phyloP scores from a whole-genome alignment of 2,329 filamentous ascomycete genomes.

The Emydomyces testavorans region DNA sequence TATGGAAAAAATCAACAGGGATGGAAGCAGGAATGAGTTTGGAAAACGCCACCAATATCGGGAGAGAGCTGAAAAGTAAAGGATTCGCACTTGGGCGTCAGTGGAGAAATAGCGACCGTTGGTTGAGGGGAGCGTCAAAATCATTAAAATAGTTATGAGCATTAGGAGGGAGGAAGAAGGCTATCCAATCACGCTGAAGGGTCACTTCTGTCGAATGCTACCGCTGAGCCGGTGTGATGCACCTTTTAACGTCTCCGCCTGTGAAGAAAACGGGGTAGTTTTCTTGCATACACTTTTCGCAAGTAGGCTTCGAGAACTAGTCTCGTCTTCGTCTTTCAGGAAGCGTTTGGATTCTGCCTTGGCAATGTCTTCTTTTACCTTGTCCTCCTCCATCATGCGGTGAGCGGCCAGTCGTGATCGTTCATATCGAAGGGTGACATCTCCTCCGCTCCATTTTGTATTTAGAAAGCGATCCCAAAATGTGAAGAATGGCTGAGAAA shows the following conservation, averaged over 20 bases:
- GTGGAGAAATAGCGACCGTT: background rate
- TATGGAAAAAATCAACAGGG: no score
- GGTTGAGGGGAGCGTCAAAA: background rate
- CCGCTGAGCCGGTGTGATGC: slow-evolving; percentile 31
- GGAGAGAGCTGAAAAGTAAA: no score
- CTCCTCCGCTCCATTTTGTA: slow-evolving; percentile 69
- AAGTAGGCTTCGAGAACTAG: slow-evolving; percentile 10
- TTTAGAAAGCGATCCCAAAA: slow-evolving; percentile 80
- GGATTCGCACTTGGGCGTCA: background rate
- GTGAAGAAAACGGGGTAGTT: slow-evolving; percentile 23
- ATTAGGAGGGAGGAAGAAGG: background rate
- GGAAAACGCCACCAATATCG: no score
- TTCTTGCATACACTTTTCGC: slow-evolving; percentile 27
- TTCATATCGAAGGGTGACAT: slow-evolving; percentile 49
- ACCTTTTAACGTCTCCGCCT: slow-evolving; percentile 27
- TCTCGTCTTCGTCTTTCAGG: slow-evolving; percentile 20
- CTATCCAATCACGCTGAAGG: background rate
- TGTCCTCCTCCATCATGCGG: slow-evolving; percentile 37
- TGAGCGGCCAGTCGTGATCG: slow-evolving; percentile 45
- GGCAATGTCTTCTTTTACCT: slow-evolving; percentile 18
- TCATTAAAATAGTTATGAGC: slow-evolving; percentile 4
- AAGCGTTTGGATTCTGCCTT: slow-evolving; percentile 14
- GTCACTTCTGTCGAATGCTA: slow-evolving; percentile 30
- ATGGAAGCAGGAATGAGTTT: background rate
- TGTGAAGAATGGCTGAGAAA: slow-evolving; percentile 56